Percentiles rank a stretch among this genome's conserved stretches.
Evolutionary conservation across 2,329 filamentous ascomycete genomes (phyloP).

Genomic region (Leptodontidium sp.): DNA sequence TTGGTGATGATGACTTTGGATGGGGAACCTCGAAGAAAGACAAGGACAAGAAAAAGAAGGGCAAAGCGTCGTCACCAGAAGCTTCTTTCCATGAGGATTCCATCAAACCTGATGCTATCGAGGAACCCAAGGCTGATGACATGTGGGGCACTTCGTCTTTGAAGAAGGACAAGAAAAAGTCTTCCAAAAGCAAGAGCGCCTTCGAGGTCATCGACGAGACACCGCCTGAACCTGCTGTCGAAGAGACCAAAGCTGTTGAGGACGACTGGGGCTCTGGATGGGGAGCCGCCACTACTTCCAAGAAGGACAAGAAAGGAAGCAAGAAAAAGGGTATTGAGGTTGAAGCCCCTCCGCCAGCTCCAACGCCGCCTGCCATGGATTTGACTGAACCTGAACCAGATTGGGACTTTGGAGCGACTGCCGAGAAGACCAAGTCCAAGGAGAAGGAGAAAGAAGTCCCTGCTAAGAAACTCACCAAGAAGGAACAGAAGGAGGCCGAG

Average conservation of each 20-base stretch:
- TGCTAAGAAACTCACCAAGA: constrained; percentile 55
- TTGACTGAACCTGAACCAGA: constrained; percentile 54
- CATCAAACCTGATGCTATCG: constrained; percentile 56
- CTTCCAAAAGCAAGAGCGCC: constrained; percentile 59
- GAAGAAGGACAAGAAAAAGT: constrained; percentile 60
- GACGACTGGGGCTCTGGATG: constrained; percentile 54
- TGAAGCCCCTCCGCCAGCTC: constrained; percentile 56
- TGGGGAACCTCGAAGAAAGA: constrained; percentile 42
- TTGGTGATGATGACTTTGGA: constrained; percentile 45
- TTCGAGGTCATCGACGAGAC: constrained; percentile 57
- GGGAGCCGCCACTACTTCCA: constrained; percentile 49
- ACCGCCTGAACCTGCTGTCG: constrained; percentile 52
- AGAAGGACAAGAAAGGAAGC: constrained; percentile 54
- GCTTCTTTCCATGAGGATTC: constrained; percentile 40
- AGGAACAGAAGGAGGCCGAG: constrained; percentile 56
- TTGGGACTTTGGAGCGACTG: constrained; percentile 45
- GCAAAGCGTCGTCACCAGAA: constrained; percentile 35
- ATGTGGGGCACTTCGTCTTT: constrained; percentile 38
- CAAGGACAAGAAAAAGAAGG: constrained; percentile 43
- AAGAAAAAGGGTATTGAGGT: constrained; percentile 52
- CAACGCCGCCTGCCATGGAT: constrained; percentile 58
- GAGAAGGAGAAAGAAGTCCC: constrained; percentile 50
- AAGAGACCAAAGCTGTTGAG: constrained; percentile 54
- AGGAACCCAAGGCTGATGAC: constrained; percentile 57
- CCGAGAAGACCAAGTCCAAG: constrained; percentile 53